A percentile compares a stretch with the other conserved stretches of the same genome.
These are phyloP conservation scores for Sugiyamaella neomexicana DNA, from an alignment of 1,139 yeast species.

Conservation along the genomic window DNA sequence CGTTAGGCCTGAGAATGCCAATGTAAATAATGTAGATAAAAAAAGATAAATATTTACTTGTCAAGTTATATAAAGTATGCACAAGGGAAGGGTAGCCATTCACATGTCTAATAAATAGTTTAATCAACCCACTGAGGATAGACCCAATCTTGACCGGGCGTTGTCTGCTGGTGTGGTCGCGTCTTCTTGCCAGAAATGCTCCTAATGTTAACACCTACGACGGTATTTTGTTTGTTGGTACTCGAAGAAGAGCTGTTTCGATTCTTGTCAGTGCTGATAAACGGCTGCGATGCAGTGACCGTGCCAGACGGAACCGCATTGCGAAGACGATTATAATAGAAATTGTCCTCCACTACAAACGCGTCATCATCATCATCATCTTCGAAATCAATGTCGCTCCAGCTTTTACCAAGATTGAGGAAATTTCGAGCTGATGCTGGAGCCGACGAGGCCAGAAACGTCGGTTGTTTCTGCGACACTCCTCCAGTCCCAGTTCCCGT, in stretches of 20 bases:
- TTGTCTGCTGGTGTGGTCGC: constrained; percentile 1
- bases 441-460: constrained; percentile 21
- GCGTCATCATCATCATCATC: constrained; percentile 33
- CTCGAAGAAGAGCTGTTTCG: neutral
- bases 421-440: constrained; percentile 28
- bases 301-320: constrained; percentile 13
- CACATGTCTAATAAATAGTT: constrained; percentile 12
- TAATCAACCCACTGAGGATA: constrained; percentile 14
- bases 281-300: neutral
- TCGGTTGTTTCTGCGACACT: neutral
- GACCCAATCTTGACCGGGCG: constrained; percentile 11
- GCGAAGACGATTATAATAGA: constrained; percentile 8
- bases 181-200: constrained; percentile 1
- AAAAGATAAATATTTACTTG: constrained; percentile 8
- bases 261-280: neutral
- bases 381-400: constrained; percentile 39
- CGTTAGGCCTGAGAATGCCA: too few species aligned
- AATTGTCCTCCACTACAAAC: constrained; percentile 6
- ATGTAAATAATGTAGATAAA: neutral
- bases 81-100: constrained; percentile 3
- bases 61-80: constrained; percentile 13
- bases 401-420: constrained; percentile 38
- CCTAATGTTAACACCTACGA: constrained; percentile 5
- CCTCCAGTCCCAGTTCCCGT: too few species aligned
- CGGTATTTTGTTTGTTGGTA: neutral